Conservation (phyloP, 1,139 yeast species). For the Tardiomyces depauwii region DNA sequence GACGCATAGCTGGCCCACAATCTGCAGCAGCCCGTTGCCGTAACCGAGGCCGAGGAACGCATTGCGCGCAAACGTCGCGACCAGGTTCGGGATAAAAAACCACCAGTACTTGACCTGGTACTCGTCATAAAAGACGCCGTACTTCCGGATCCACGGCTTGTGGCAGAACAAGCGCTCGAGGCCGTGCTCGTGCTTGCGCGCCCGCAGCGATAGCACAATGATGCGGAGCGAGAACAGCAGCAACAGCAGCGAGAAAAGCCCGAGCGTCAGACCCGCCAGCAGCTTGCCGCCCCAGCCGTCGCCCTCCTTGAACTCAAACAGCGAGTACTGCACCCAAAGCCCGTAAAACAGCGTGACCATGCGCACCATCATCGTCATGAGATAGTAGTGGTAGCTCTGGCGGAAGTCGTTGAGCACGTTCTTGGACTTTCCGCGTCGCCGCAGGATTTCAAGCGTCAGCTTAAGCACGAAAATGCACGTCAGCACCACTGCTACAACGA, state of each 20-base stretch:
- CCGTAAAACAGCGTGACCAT: constrained; percentile 22
- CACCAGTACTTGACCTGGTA: constrained; percentile 24
- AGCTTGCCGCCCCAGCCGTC: constrained; percentile 24
- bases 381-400: constrained; percentile 13
- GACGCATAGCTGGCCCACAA: constrained; percentile 22
- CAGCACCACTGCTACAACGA: constrained; percentile 17
- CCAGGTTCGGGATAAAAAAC: constrained; percentile 20
- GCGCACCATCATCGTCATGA: constrained; percentile 18
- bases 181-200: constrained; percentile 15
- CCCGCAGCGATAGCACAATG: constrained; percentile 16
- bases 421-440: constrained; percentile 6
- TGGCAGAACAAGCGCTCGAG: constrained; percentile 18
- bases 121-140: constrained; percentile 26
- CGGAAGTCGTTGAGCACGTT: constrained; percentile 17
- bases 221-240: constrained; percentile 17
- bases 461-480: constrained; percentile 15
- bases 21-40: constrained; percentile 24
- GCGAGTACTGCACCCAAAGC: constrained; percentile 22
- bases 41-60: constrained; percentile 24
- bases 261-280: constrained; percentile 23
- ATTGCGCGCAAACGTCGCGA: constrained; percentile 20
- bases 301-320: constrained; percentile 22
- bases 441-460: constrained; percentile 16
- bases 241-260: constrained; percentile 17
- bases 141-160: constrained; percentile 22